These are phyloP conservation scores for Yamadazyma sp. DNA, from an alignment of 805 yeast genomes.

Conservation along the genomic window DNA sequence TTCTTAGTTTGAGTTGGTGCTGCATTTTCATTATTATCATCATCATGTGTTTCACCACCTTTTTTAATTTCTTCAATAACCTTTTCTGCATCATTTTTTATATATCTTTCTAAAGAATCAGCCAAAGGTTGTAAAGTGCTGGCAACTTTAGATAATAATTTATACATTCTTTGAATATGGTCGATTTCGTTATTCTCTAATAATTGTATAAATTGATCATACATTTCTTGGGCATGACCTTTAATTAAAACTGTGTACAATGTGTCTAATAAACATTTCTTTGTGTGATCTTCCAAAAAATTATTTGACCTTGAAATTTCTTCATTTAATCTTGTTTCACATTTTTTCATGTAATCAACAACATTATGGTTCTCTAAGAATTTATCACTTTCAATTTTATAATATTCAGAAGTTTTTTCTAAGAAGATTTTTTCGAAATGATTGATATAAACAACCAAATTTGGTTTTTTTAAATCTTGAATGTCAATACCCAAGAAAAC, in stretches of 20 bases:
- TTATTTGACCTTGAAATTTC: slow-evolving; percentile 77
- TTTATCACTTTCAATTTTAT: slow-evolving; percentile 61
- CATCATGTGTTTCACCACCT: slow-evolving; percentile 20
- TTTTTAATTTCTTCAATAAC: slow-evolving; percentile 54
- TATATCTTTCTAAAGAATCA: slow-evolving; percentile 65
- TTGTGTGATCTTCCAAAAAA: slow-evolving; percentile 83
- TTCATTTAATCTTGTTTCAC: slow-evolving; percentile 76
- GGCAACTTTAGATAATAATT: slow-evolving; percentile 73
- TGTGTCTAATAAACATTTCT: slow-evolving; percentile 69
- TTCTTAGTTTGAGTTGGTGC: slow-evolving; percentile 13
- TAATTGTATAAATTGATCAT: slow-evolving; percentile 71
- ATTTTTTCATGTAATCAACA: slow-evolving; percentile 85
- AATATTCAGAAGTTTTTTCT: slow-evolving; percentile 64
- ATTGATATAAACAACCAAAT: slow-evolving; percentile 75
- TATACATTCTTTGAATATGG: slow-evolving; percentile 77
- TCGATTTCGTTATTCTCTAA: slow-evolving; percentile 68
- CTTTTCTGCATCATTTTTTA: slow-evolving; percentile 47
- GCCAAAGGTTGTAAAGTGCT: slow-evolving; percentile 77
- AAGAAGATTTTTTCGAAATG: slow-evolving; percentile 78
- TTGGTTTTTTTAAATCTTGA: slow-evolving; percentile 82
- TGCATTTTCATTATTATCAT: slow-evolving; percentile 13
- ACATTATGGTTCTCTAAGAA: slow-evolving; percentile 75
- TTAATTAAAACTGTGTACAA: slow-evolving; percentile 75
- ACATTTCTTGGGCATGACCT: slow-evolving; percentile 72
- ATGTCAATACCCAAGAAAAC: slow-evolving; percentile 88